Evolutionary conservation across 495 filamentous ascomycete genomes (phyloP).

Genomic region (Neurospora sp.): DNA sequence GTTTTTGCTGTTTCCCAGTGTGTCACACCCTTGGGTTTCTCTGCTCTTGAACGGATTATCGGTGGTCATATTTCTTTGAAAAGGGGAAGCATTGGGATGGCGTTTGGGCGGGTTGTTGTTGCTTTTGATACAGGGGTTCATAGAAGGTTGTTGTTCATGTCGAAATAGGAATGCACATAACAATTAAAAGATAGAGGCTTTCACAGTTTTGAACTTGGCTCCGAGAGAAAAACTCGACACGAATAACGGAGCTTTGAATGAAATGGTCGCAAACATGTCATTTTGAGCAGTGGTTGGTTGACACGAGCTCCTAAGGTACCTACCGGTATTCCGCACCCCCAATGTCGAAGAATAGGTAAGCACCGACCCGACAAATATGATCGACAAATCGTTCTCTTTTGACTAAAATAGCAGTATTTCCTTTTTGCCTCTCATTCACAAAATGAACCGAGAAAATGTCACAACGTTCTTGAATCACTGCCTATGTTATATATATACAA

Average conservation of each 20-base stretch:
- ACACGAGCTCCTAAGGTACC: no score
- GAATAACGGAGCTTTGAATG: no score
- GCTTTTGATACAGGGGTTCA: neutral
- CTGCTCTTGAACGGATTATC: neutral
- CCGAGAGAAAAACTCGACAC: neutral
- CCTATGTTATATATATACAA: neutral
- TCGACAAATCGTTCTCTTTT: no score
- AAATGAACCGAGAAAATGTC: no score
- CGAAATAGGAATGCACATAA: neutral
- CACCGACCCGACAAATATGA: no score
- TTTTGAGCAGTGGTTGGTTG: no score
- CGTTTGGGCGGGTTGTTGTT: neutral
- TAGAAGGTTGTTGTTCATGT: neutral
- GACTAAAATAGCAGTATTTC: no score
- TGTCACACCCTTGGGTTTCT: neutral
- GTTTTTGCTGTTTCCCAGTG: neutral
- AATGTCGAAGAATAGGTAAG: no score
- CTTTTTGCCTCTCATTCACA: no score
- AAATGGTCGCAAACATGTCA: no score
- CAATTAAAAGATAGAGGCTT: neutral
- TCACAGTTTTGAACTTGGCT: neutral
- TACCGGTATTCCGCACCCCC: no score
- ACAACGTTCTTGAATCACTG: neutral
- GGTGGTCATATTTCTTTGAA: neutral
- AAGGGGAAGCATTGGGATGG: neutral